These are phyloP conservation scores for Malus hybrid DNA, from an alignment of 331 rosid genomes.

Conservation along the genomic window DNA sequence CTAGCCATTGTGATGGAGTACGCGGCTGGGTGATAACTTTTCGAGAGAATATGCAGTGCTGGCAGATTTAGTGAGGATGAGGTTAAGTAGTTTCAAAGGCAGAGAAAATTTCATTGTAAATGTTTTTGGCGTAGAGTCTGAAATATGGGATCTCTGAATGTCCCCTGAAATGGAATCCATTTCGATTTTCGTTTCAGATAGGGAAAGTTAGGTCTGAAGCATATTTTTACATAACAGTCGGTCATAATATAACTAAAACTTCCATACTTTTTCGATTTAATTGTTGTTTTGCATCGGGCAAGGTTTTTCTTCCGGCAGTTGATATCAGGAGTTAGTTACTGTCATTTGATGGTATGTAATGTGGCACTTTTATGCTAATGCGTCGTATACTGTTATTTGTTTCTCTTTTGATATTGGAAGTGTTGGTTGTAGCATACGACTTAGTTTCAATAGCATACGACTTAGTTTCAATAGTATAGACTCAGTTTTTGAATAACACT, in stretches of 20 bases:
- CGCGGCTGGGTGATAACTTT: conserved; percentile 83
- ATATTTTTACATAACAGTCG: too few species aligned
- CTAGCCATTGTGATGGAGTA: conserved; percentile 85
- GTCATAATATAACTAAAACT: too few species aligned
- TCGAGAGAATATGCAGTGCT: conserved; percentile 59
- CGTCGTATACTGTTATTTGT: not conserved
- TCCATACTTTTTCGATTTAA: too few species aligned
- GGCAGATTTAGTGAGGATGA: too few species aligned
- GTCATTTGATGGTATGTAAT: conserved; percentile 68
- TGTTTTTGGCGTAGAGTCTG: not conserved
- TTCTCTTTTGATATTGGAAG: not conserved
- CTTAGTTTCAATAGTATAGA: not conserved
- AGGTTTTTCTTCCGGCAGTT: not conserved
- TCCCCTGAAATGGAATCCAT: not conserved
- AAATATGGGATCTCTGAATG: not conserved
- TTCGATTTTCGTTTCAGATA: not conserved
- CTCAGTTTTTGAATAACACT: too few species aligned
- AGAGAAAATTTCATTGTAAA: not conserved
- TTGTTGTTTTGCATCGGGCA: too few species aligned
- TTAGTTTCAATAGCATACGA: too few species aligned
- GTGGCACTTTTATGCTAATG: not conserved
- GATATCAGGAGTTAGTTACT: conserved; percentile 82
- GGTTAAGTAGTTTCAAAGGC: too few species aligned
- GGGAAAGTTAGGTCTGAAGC: too few species aligned
- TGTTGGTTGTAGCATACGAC: not conserved